Evolutionary conservation across 2,329 filamentous ascomycete species (phyloP), one percentile per base, ranked within the genome.

Genomic region (Paecilomyces sp.): DNA sequence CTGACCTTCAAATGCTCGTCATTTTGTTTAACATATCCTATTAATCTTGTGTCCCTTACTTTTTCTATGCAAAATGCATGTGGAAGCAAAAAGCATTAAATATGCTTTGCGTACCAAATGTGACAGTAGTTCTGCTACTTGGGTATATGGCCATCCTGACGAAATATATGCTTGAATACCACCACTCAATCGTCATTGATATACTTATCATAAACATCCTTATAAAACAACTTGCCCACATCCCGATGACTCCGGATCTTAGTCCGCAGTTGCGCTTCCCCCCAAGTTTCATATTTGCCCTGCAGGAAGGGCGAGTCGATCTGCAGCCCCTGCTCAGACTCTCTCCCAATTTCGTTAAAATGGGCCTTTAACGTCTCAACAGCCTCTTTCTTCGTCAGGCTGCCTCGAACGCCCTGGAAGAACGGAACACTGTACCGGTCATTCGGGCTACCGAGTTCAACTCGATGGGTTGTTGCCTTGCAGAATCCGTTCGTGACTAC

Each of bases 261-360:
- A 1, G 80, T 84, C 58, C 82, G 71, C 50, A 84, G 65, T 68
- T 83, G 81, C 5, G 79, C 77, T 67, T 83, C 82, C 0, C 82
- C 82, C 80, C 82, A 83, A 0, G 81, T 83, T 57, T 82, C 77
- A 60, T 83, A 83, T 47, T 72, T 75, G 0, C 80, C 80, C 12
- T 70, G 73, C 36, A 82, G 63, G 59, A 84, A 84, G 0, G 80
- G 72, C 34, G 80, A 82, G 61, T 83, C 81, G 53, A 84, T 64
- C 0, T 68, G 77, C 58, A 77, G 76, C 0, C 67, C 69, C 2
- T 74, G 74, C 62, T 78, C 75, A 28, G 66, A 66, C 3, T 34
- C 34, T 3, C 60, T 60, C 57, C 58, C 62, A 8, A 58, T 60
- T 0, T 58, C 56, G 6, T 36, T 15, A 61, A 82, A 81, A 61